Evolutionary conservation across 805 yeast genomes (phyloP).

Genomic region (Kluyveromyces nonfermentans): DNA sequence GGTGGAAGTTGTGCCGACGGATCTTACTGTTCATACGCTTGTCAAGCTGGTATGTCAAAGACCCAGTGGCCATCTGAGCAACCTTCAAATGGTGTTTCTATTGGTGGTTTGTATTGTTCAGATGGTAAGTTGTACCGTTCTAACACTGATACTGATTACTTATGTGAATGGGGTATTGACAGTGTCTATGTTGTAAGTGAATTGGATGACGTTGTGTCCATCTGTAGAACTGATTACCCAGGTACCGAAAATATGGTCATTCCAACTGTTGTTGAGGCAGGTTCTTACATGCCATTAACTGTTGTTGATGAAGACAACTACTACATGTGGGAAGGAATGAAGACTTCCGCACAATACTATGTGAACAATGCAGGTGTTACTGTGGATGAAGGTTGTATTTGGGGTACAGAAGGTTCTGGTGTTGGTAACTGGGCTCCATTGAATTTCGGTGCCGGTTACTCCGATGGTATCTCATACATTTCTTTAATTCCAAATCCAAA

Average conservation of each 20-base stretch:
- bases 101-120: conserved; percentile 88
- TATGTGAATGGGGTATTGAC: conserved; percentile 82
- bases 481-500: conserved; percentile 95
- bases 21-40: conserved; percentile 92
- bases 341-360: conserved; percentile 92
- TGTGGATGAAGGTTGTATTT: conserved; percentile 82
- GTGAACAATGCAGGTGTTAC: conserved; percentile 95
- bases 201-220: conserved; percentile 58
- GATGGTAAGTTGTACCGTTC: conserved; percentile 78
- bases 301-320: conserved; percentile 72
- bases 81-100: conserved; percentile 81
- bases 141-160: conserved; percentile 52
- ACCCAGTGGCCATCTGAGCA: conserved; percentile 93
- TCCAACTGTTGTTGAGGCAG: conserved; percentile 76
- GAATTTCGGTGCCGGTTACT: conserved; percentile 85
- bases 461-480: conserved; percentile 63
- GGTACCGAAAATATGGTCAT: conserved; percentile 98
- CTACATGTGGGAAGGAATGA: conserved; percentile 72
- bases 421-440: conserved; percentile 98
- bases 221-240: conserved; percentile 98
- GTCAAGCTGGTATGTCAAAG: conserved; percentile 98
- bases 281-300: conserved; percentile 54
- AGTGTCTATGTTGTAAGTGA: conserved; percentile 62
- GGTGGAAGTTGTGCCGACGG: conserved; percentile 71
- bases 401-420: conserved; percentile 77